Base-by-base conservation (phyloP, 2,329 filamentous ascomycete species). In the Fusarium foetens region DNA sequence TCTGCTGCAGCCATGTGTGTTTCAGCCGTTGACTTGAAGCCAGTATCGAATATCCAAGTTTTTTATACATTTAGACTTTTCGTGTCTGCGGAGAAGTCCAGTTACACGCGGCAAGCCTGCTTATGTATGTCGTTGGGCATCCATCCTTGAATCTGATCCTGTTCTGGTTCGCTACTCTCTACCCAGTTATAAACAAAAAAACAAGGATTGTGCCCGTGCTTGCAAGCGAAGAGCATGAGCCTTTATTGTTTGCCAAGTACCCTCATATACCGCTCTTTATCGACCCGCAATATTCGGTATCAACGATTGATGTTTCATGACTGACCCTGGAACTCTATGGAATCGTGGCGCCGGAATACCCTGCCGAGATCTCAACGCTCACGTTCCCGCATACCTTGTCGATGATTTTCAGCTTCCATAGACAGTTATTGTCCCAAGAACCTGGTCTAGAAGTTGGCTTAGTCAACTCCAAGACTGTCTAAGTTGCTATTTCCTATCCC, bases 341-440 rank as follows among this genome's bases (percentile, higher is more conserved):
- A 63, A 72, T 58, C 53, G 71, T 73, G 71, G 71, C 68, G 64
- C 46, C 43, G 58, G 58, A 48, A 45, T 59, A 6, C 21, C 16
- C 42, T 68, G 41, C 68, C 68, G 69, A 72, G 53, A 57, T 71
- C 70, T 59, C 49, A 61, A 55, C 53, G 46, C 46, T 54, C 49
- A 59, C 53, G 33, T 25, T 65, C 33, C 70, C 65, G 65, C 65
- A 72, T 70, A 31, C 60, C 57, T 21, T 27, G 58, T 54, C 38
- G 16, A 59, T 3, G 27, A 42, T 65, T 68, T 69, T 72, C 71
- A 74, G 71, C 71, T 73, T 35, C 5, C n/a, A 45, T 73, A 23
- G 17, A 11, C 41, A 25, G 45, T 43, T 49, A 43, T 27, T 72
- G 63, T 73, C 53, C 68, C 52, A 39, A 58, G 48, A 29, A 59